These are phyloP conservation scores for Omphalotus guepiniiformis DNA, from an alignment of 768 basidiomycete genomes.

Conservation along the genomic window DNA sequence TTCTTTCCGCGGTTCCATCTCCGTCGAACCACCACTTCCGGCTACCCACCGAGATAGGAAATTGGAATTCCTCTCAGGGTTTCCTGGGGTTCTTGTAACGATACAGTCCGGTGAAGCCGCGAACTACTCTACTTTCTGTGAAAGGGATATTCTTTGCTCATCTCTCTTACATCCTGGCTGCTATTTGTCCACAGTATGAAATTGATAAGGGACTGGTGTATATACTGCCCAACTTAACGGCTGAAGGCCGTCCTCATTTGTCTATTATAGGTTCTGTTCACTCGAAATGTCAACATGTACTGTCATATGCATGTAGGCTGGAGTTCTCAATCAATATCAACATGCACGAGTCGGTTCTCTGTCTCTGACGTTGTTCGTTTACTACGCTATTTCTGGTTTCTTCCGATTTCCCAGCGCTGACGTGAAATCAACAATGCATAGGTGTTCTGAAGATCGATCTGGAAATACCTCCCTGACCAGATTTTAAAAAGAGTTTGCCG, in stretches of 20 bases:
- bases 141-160: no score
- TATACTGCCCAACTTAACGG: background rate
- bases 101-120: no score
- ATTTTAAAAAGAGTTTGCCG: no score
- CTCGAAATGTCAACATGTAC: background rate
- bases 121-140: no score
- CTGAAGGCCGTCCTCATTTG: slow-evolving; percentile 5
- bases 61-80: no score
- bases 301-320: background rate
- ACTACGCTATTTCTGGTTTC: background rate
- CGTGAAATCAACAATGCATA: background rate
- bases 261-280: slow-evolving; percentile 6
- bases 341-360: background rate
- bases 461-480: background rate
- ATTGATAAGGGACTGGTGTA: background rate
- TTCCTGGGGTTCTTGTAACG: no score
- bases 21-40: no score
- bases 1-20: no score
- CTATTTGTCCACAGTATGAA: background rate
- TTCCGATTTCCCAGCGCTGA: slow-evolving; percentile 1
- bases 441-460: slow-evolving; percentile 10
- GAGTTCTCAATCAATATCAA: background rate
- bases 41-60: no score
- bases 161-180: no score
- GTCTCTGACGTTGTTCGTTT: slow-evolving; percentile 1